Evolutionary conservation across 1,284 basidiomycete genomes (phyloP).

Genomic region (Leccinum pseudoinsigne): DNA sequence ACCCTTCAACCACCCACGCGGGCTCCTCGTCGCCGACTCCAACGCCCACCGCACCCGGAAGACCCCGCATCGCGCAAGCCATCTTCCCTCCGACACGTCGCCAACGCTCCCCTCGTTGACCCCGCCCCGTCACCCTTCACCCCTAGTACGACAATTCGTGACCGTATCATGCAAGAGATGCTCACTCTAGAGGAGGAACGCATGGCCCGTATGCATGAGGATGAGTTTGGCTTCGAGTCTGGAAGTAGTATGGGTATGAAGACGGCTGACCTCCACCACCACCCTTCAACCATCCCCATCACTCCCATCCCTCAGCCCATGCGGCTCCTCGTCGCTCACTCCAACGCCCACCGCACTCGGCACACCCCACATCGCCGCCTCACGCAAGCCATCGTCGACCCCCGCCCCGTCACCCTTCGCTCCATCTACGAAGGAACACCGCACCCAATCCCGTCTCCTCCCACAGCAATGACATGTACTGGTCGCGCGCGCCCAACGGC

Average conservation of each 20-base stretch:
- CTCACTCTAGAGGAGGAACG: constrained; percentile 94
- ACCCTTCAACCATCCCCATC: constrained; percentile 22
- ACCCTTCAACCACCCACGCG: no score
- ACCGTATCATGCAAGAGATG: constrained; percentile 99
- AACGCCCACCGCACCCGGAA: no score
- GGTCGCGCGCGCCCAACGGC: constrained; percentile 63
- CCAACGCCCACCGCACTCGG: constrained; percentile 23
- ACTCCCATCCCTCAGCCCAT: constrained; percentile 23
- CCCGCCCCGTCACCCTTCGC: constrained; percentile 25
- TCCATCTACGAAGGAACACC: constrained; percentile 28
- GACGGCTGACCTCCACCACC: constrained; percentile 57
- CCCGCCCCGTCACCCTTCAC: constrained; percentile 25
- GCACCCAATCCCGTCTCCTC: no score
- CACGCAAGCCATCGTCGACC: constrained; percentile 29
- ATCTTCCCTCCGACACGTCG: constrained; percentile 29
- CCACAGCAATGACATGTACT: no score
- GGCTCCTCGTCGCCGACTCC: no score
- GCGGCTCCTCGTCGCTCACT: constrained; percentile 10
- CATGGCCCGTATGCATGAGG: constrained; percentile 90
- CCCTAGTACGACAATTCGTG: constrained; percentile 57
- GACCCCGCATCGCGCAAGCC: constrained; percentile 26
- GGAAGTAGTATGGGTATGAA: constrained; percentile 46
- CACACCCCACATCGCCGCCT: constrained; percentile 29
- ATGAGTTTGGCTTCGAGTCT: constrained; percentile 51
- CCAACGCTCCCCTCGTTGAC: constrained; percentile 7